These are phyloP conservation scores for Parathielavia hyrcaniae DNA, from an alignment of 495 filamentous ascomycete genomes.

Conservation along the genomic window DNA sequence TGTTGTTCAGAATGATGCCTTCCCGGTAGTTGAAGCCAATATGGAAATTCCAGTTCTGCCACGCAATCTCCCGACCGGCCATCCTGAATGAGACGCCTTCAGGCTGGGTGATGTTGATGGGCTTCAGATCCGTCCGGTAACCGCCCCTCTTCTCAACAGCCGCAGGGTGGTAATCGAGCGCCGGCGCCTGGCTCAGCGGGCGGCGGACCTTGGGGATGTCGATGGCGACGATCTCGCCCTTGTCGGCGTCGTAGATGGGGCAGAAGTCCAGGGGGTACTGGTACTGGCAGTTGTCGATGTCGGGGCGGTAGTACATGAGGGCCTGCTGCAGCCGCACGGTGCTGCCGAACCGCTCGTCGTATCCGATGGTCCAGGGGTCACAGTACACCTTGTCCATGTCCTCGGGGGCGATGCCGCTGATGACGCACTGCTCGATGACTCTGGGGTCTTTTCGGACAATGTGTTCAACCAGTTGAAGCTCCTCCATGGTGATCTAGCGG, in stretches of 20 bases:
- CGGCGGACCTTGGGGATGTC: slow-evolving; percentile 78
- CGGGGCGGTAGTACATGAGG: slow-evolving; percentile 90
- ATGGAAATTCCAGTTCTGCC: slow-evolving; percentile 95
- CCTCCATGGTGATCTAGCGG: slow-evolving; percentile 82
- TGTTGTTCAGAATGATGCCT: slow-evolving; percentile 61
- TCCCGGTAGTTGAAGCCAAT: slow-evolving; percentile 70
- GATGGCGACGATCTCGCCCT: slow-evolving; percentile 77
- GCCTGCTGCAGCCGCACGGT: slow-evolving; percentile 81
- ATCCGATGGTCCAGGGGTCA: slow-evolving; percentile 89
- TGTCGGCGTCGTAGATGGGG: slow-evolving; percentile 83
- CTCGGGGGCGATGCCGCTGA: slow-evolving; percentile 76
- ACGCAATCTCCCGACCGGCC: slow-evolving; percentile 68
- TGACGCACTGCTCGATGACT: slow-evolving; percentile 86
- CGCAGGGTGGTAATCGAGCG: slow-evolving; percentile 75
- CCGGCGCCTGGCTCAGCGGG: slow-evolving; percentile 63
- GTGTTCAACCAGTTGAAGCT: slow-evolving; percentile 81
- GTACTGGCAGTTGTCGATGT: slow-evolving; percentile 84
- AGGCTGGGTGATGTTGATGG: slow-evolving; percentile 92
- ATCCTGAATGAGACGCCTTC: slow-evolving; percentile 90
- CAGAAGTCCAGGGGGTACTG: slow-evolving; percentile 90
- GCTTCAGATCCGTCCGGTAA: slow-evolving; percentile 74
- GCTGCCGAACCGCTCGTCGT: slow-evolving; percentile 84
- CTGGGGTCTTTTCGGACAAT: slow-evolving; percentile 72
- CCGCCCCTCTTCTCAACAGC: slow-evolving; percentile 70
- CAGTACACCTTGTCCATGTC: slow-evolving; percentile 94